A percentile compares a stretch with the other conserved stretches of the same genome.
Conservation (phyloP, 129 eudicot genomes). For the Lactuca saligna region DNA sequence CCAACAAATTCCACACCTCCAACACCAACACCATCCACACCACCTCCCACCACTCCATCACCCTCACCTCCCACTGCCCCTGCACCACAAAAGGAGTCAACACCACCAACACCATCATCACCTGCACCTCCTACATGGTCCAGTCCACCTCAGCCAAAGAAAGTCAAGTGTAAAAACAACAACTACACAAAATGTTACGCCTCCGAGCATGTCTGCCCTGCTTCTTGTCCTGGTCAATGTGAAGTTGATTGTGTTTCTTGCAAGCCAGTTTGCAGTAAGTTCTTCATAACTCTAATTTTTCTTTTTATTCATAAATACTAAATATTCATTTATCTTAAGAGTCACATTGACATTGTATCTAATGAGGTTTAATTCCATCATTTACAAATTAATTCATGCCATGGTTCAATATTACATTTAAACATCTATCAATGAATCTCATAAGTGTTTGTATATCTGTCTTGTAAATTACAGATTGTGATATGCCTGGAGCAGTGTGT, state of each 20-base stretch:
- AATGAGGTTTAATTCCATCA: neutral
- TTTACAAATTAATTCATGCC: neutral
- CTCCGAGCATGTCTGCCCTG: constrained; percentile 51
- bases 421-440: neutral
- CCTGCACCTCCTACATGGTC: constrained; percentile 19
- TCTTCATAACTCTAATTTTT: constrained; percentile 4
- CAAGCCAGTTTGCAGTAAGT: constrained; percentile 85
- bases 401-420: neutral
- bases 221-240: constrained; percentile 56
- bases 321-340: neutral
- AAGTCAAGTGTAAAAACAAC: constrained; percentile 54
- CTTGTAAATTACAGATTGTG: constrained; percentile 48
- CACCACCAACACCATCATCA: constrained; percentile 7
- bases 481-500: constrained; percentile 72
- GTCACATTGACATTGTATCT: neutral
- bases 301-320: neutral
- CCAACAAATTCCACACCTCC: neutral
- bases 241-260: constrained; percentile 70
- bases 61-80: no score
- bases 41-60: no score
- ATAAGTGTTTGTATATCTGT: neutral
- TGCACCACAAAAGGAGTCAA: no score
- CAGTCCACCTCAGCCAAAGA: constrained; percentile 32
- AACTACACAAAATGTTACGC: constrained; percentile 54
- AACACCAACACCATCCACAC: neutral